These are phyloP conservation scores for Tubosaeta sp. DNA, from an alignment of 768 basidiomycete species.

Conservation along the genomic window DNA sequence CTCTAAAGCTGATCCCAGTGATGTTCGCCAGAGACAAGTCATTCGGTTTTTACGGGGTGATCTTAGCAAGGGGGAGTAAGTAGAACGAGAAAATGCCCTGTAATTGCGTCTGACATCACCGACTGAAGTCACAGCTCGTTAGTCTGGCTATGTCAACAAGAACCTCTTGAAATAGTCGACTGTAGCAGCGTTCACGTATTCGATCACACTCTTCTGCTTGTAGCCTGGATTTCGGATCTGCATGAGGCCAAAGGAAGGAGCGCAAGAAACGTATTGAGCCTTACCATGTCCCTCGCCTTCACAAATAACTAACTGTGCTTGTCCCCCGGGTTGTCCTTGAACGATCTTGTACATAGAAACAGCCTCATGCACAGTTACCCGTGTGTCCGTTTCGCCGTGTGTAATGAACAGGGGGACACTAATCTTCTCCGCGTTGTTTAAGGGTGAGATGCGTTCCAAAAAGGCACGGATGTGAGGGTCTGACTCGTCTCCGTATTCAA, in stretches of 20 bases:
- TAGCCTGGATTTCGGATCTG: slow-evolving; percentile 29
- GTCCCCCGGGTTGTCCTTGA: slow-evolving; percentile 17
- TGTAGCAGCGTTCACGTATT: slow-evolving; percentile 38
- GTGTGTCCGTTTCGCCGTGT: slow-evolving; percentile 39
- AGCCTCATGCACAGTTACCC: slow-evolving; percentile 38
- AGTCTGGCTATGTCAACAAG: slow-evolving; percentile 19
- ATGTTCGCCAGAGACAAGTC: too few relatives aligned
- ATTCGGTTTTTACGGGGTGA: too few relatives aligned
- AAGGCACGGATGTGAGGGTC: slow-evolving; percentile 35
- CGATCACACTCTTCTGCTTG: slow-evolving; percentile 41
- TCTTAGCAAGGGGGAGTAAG: too few relatives aligned
- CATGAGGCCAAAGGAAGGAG: slow-evolving; percentile 2
- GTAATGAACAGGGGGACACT: slow-evolving; percentile 36
- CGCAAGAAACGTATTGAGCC: slow-evolving; percentile 3
- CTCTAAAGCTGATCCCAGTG: neutral
- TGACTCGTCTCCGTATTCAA: slow-evolving; percentile 41
- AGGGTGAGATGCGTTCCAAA: slow-evolving; percentile 36
- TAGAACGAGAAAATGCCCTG: too few relatives aligned
- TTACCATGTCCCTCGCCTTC: slow-evolving; percentile 42
- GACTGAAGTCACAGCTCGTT: too few relatives aligned
- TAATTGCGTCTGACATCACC: too few relatives aligned
- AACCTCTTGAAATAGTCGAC: slow-evolving; percentile 36
- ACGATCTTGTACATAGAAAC: slow-evolving; percentile 35
- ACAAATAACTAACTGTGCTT: slow-evolving; percentile 36
- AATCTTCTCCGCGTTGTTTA: slow-evolving; percentile 36